phyloP scores from a whole-genome alignment of 306 rosid species.

The Quercus parvula region DNA sequence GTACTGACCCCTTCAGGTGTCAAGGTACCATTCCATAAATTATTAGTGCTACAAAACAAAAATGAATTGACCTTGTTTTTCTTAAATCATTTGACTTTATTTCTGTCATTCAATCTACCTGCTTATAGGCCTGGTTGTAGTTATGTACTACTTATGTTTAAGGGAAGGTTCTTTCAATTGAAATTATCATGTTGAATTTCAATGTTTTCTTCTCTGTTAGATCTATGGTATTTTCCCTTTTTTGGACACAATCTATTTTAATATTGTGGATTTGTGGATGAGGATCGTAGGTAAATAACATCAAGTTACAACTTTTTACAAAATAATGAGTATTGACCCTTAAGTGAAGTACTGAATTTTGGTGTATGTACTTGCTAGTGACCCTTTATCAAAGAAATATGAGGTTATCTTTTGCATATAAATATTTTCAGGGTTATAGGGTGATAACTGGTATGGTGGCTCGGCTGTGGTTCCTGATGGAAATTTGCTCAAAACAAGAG shows the following conservation, averaged over 20 bases:
- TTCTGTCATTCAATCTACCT: neutral
- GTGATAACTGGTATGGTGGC: slow-evolving; percentile 71
- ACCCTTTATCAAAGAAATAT: neutral
- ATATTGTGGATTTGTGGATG: neutral
- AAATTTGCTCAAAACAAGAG: slow-evolving; percentile 79
- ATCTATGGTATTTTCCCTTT: neutral
- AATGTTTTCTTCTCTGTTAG: neutral
- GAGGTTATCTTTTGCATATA: slow-evolving; percentile 10
- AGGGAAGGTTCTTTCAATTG: neutral
- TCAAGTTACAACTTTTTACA: neutral
- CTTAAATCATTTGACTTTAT: neutral
- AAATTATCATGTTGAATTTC: neutral
- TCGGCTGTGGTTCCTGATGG: slow-evolving; percentile 88
- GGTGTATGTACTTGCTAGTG: neutral
- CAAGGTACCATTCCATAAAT: neutral
- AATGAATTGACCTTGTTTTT: neutral
- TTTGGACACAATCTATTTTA: neutral
- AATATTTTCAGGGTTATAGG: slow-evolving; percentile 66
- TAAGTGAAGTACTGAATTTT: neutral
- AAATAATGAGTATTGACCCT: neutral
- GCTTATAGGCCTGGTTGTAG: too few relatives aligned
- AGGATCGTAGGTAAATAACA: neutral
- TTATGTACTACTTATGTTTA: too few relatives aligned
- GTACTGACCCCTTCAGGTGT: neutral
- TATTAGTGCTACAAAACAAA: neutral